Evolutionary conservation across 352 stramenopile species (phyloP), one percentile per base, ranked within the genome.

Genomic region (Phytopythium mirpurense): DNA sequence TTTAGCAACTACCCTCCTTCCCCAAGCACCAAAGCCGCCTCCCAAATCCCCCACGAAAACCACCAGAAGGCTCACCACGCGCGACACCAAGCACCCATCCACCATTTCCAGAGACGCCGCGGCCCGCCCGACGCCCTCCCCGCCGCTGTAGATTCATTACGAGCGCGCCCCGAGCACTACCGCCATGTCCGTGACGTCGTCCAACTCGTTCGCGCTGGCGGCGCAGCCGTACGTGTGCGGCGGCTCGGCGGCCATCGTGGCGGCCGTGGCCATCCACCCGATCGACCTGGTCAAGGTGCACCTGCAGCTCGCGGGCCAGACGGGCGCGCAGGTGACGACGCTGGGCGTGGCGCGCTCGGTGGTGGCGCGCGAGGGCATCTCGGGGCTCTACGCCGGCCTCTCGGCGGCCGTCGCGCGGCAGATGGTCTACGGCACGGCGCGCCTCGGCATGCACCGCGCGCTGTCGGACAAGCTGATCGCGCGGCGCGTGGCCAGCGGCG

Each of bases 271-370:
- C 51, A 94, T 97, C 67, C 86, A 96, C 65, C 88, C 88, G 34
- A 95, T 97, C 57, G 88, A 97, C 57, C 70, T 96, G 40, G 86
- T 93, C 65, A 97, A 97, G 68, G 86, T 96, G 46, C 85, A 93
- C 35, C 57, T 97, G 38, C 88, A 97, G 62, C 67, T 97, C 41
- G 83, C 83, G 9, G 86, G 83, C 32, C 82, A 96, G 51, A 87
- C 74, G 9, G 78, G 81, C 40, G 63, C 79, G 41, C 91, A 90
- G 43, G 82, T 91, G 42, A 86, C 81, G 38, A 75, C 75, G 27
- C 9, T 93, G 27, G 68, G 72, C 54, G 78, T 96, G 21, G 82
- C 85, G 27, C 86, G 82, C 52, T 89, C 83, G 3, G 78, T 94
- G 2, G 60, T 96, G 11, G 75, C 74, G 29, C 81, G 88, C 42